Conservation (phyloP, 1,284 basidiomycete genomes). For the Kwoniella shivajii region DNA sequence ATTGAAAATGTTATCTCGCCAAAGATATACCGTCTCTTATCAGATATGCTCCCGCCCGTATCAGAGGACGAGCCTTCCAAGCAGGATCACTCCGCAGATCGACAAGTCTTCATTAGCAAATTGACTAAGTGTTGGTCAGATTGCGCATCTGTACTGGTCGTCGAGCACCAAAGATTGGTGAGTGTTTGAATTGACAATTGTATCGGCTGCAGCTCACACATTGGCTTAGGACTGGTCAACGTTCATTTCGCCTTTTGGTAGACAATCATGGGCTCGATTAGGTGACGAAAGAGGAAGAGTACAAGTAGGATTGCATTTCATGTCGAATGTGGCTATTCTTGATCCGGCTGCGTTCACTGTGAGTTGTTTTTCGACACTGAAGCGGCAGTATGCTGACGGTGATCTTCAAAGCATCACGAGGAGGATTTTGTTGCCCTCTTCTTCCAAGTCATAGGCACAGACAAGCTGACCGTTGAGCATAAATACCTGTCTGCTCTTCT, state of each 20-base stretch:
- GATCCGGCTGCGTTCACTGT: constrained; percentile 69
- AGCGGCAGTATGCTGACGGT: not conserved
- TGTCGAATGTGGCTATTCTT: constrained; percentile 65
- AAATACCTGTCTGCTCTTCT: constrained; percentile 60
- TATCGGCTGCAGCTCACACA: not conserved
- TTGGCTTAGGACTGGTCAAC: constrained; percentile 64
- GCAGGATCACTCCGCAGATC: constrained; percentile 37
- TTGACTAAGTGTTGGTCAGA: constrained; percentile 79
- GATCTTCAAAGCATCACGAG: constrained; percentile 56
- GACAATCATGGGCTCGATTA: constrained; percentile 65
- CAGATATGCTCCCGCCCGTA: constrained; percentile 57
- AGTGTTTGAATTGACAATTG: constrained; percentile 16
- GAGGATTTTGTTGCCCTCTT: constrained; percentile 64
- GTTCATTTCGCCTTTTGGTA: constrained; percentile 62
- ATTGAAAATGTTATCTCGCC: constrained; percentile 63
- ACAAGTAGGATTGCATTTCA: constrained; percentile 70
- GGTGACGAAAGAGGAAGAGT: constrained; percentile 59
- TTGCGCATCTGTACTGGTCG: constrained; percentile 66
- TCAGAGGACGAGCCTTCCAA: constrained; percentile 25
- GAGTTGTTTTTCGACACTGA: constrained; percentile 30
- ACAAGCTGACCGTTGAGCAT: constrained; percentile 62
- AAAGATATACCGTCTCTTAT: constrained; percentile 65
- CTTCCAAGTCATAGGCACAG: constrained; percentile 62
- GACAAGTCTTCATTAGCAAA: constrained; percentile 54
- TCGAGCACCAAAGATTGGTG: constrained; percentile 64